Conservation (phyloP, 345 rosid genomes). For the Aegle marmelos region DNA sequence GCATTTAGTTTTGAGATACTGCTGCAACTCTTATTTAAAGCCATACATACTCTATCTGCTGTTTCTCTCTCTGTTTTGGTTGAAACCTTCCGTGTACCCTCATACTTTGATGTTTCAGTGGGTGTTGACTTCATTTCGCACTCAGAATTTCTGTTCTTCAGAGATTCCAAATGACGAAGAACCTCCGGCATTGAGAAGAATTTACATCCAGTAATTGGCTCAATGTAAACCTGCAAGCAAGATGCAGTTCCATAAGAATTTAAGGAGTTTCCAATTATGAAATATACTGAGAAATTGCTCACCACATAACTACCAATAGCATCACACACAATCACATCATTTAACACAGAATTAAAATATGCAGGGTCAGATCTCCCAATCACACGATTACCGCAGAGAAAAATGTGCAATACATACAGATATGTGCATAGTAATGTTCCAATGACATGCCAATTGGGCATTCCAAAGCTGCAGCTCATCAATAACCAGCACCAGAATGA, state of each 20-base stretch:
- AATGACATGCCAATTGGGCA: background rate
- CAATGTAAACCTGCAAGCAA: conserved; percentile 32
- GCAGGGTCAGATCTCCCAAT: background rate
- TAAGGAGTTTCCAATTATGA: background rate
- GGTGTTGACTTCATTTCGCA: conserved; percentile 13
- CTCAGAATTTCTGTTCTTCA: conserved; percentile 4
- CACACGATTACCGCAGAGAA: background rate
- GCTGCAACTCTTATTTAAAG: background rate
- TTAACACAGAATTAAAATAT: background rate
- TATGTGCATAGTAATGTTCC: background rate
- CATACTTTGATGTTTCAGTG: background rate
- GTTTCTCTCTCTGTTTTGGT: background rate
- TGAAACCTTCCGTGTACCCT: background rate
- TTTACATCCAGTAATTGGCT: conserved; percentile 30
- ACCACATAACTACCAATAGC: background rate
- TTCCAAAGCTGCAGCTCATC: conserved; percentile 1
- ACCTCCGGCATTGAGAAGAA: conserved; percentile 43
- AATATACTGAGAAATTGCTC: background rate
- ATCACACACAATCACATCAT: background rate
- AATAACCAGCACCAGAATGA: background rate
- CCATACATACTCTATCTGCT: background rate
- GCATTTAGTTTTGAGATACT: background rate
- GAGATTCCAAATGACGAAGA: conserved; percentile 26
- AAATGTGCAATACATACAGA: background rate
- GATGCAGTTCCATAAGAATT: background rate